phyloP scores from a whole-genome alignment of 75 land plant species.

The Gnetum montanum region DNA sequence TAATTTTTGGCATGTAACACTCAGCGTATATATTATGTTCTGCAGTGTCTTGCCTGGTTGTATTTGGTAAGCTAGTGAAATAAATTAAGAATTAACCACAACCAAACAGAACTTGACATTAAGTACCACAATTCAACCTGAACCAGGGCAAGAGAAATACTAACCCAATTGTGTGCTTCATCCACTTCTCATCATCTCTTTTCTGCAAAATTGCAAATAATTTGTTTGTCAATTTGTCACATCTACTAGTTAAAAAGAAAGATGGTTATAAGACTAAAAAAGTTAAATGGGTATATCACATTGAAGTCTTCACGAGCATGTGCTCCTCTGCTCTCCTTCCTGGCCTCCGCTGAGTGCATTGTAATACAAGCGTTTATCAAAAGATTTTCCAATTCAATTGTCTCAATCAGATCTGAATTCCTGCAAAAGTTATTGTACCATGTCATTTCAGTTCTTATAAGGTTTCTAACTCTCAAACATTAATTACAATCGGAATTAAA shows the following conservation, averaged over 20 bases:
- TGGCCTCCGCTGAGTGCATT: conserved; percentile 98
- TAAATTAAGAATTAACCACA: no score
- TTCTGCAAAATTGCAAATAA: conserved; percentile 43
- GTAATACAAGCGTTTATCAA: conserved; percentile 94
- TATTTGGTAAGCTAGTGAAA: no score
- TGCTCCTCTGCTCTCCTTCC: conserved; percentile 98
- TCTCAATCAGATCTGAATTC: conserved; percentile 96
- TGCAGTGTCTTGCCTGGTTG: no score
- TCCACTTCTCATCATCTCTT: conserved; percentile 97
- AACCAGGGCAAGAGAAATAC: conserved; percentile 12
- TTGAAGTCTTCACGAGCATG: conserved; percentile 99
- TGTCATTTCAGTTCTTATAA: no score
- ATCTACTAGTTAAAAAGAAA: neutral
- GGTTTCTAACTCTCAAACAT: no score
- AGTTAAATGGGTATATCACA: conserved; percentile 25
- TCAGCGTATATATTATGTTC: no score
- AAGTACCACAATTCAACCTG: neutral
- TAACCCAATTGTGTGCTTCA: conserved; percentile 96
- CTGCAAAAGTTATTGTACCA: conserved; percentile 40
- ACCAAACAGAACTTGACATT: no score
- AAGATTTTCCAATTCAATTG: conserved; percentile 94
- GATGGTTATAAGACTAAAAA: neutral
- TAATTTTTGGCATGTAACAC: no score
- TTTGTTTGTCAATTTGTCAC: neutral
- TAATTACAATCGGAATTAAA: no score